phyloP scores from a whole-genome alignment of 352 stramenopile genomes.

The Pilasporangium apinafurcum region DNA sequence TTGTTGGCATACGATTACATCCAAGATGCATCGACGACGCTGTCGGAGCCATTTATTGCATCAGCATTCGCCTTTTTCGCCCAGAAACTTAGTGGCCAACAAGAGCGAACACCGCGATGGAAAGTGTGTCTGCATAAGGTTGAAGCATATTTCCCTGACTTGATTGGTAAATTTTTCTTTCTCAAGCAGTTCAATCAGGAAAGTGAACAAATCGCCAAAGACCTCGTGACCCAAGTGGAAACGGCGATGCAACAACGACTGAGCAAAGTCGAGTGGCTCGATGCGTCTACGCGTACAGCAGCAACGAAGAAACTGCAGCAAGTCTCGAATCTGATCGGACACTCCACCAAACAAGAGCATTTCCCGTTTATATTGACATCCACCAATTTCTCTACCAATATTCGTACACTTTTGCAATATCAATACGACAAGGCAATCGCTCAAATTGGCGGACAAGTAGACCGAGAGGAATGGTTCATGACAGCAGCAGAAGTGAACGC shows the following conservation, averaged over 20 bases:
- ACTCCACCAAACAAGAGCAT: constrained; percentile 31
- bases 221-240: constrained; percentile 64
- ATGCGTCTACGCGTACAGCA: constrained; percentile 61
- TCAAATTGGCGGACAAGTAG: constrained; percentile 32
- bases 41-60: constrained; percentile 79
- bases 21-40: constrained; percentile 15
- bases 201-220: constrained; percentile 71
- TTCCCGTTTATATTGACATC: constrained; percentile 48
- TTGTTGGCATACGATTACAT: constrained; percentile 57
- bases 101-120: constrained; percentile 83
- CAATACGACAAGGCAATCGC: constrained; percentile 35
- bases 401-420: constrained; percentile 34
- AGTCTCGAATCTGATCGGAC: constrained; percentile 70
- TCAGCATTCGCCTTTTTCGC: constrained; percentile 89
- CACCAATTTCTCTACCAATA: constrained; percentile 33
- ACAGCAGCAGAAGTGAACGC: constrained; percentile 91
- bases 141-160: constrained; percentile 34
- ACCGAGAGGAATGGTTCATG: constrained; percentile 86
- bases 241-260: constrained; percentile 13
- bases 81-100: constrained; percentile 67
- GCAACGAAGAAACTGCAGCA: constrained; percentile 86
- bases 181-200: constrained; percentile 83
- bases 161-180: constrained; percentile 90
- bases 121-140: constrained; percentile 81
- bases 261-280: constrained; percentile 51